Evolutionary conservation across 805 yeast species (phyloP).

Genomic region (Schwanniomyces yamadae): DNA sequence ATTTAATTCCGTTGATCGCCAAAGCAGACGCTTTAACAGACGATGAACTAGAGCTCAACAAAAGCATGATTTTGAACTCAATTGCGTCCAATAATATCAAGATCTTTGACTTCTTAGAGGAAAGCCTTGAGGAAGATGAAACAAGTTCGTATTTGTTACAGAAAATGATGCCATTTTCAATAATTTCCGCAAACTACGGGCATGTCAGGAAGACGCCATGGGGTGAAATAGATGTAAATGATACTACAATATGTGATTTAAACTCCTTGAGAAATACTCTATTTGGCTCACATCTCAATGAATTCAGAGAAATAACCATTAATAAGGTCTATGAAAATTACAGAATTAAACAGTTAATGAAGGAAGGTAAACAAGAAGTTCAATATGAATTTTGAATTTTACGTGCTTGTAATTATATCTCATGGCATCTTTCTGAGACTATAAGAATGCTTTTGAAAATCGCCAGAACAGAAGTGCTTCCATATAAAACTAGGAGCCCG

Average conservation of each 20-base stretch:
- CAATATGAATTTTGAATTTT: neutral
- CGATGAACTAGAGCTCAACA: conserved; percentile 54
- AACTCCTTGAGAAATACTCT: conserved; percentile 17
- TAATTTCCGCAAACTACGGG: conserved; percentile 12
- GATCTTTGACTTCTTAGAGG: conserved; percentile 25
- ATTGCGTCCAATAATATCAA: conserved; percentile 55
- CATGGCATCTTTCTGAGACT: no score
- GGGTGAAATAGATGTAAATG: conserved; percentile 19
- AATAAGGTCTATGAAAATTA: conserved; percentile 19
- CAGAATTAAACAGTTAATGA: conserved; percentile 12
- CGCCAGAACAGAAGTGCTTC: no score
- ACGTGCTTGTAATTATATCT: no score
- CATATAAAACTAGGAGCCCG: no score
- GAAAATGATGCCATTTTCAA: conserved; percentile 17
- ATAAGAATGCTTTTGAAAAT: no score
- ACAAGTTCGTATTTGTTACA: conserved; percentile 13
- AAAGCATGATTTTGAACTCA: conserved; percentile 49
- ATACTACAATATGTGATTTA: conserved; percentile 18
- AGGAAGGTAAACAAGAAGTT: neutral
- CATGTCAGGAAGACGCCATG: conserved; percentile 14
- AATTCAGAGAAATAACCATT: conserved; percentile 23
- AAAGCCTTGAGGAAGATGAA: conserved; percentile 12
- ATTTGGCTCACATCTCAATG: conserved; percentile 25
- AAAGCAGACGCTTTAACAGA: conserved; percentile 74
- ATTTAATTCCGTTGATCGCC: conserved; percentile 77